Evolutionary conservation across 2,329 filamentous ascomycete genomes (phyloP), one percentile per base, ranked within the genome.

Genomic region (Talaromyces marneffei): DNA sequence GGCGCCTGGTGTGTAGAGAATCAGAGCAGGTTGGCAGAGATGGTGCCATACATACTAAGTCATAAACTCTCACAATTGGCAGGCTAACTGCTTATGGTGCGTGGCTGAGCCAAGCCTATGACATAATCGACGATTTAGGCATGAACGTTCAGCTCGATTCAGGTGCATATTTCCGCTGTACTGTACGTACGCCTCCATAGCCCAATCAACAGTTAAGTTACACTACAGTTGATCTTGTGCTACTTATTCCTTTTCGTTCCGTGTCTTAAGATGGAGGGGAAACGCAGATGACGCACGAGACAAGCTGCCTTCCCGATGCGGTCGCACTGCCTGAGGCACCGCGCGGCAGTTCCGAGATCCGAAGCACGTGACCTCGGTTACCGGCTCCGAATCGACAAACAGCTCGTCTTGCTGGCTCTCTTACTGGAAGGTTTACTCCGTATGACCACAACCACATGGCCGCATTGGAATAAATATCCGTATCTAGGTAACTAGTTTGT

Each of bases 81-180:
- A 33, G 37, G 4, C 54, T 57, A 57, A 44, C 54, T 39, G 20
- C 3, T 55, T 37, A 23, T 37, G 39, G 50, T 37, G 14, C 37
- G 59, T 61, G 59, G 59, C 59, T 61, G 59, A 61, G 59, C 59
- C 53, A 55, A 18, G 18, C 9, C 42, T 61, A 61, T 61, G 59
- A 61, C 59, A 61, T 61, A 61, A 61, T 61, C 25, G 55, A 57
- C 25, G 12, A 7, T 33, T 29, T 31, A 53, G 50, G 50, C 50
- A 53, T n/a, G 27, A 23, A 55, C 52, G 25, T 35, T 40, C 29
- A 39, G 33, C 44, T 48, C 1, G 6, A n/a, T 29, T 48, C 44
- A 23, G 40, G 18, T 2, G 37, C 14, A 40, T n/a, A 18, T 40
- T 40, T n/a, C n/a, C n/a, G n/a, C n/a, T n/a, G n/a, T n/a, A n/a